Evolutionary conservation across 2,329 filamentous ascomycete genomes (phyloP).

Genomic region (Zymoseptoria ardabiliae): DNA sequence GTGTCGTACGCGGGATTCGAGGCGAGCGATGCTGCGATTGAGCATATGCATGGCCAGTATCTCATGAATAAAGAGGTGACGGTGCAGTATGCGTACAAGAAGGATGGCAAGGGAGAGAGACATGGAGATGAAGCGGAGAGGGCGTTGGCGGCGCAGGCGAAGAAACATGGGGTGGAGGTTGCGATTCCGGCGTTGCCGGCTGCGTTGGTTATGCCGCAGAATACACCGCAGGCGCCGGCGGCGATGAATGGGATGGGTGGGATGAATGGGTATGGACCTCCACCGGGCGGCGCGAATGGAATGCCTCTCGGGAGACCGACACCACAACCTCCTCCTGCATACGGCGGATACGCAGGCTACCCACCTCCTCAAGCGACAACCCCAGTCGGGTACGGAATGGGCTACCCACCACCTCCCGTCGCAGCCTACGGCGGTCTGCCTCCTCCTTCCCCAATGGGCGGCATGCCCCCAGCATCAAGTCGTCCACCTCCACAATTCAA

Average conservation of each 20-base stretch:
- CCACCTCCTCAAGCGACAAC: not conserved
- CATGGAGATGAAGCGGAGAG: slow-evolving; percentile 93
- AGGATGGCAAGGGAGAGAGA: slow-evolving; percentile 93
- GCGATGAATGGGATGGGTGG: slow-evolving; percentile 30
- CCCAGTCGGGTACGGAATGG: not conserved
- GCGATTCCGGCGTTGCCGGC: slow-evolving; percentile 69
- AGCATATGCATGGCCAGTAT: slow-evolving; percentile 92
- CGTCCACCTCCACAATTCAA: slow-evolving; percentile 18
- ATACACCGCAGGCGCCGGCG: slow-evolving; percentile 36
- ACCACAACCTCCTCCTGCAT: slow-evolving; percentile 15
- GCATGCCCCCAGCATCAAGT: slow-evolving; percentile 9
- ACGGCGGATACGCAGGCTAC: slow-evolving; percentile 7
- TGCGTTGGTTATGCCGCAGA: slow-evolving; percentile 53
- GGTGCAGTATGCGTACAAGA: slow-evolving; percentile 98
- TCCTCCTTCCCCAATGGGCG: slow-evolving; percentile 11
- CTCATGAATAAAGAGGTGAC: slow-evolving; percentile 94
- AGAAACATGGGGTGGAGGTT: slow-evolving; percentile 86
- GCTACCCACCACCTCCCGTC: not conserved
- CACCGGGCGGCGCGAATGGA: slow-evolving; percentile 29
- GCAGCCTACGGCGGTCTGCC: slow-evolving; percentile 10
- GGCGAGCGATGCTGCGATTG: slow-evolving; percentile 81
- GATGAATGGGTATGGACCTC: slow-evolving; percentile 24
- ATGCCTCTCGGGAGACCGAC: slow-evolving; percentile 26
- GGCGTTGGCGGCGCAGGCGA: slow-evolving; percentile 82
- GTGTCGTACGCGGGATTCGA: slow-evolving; percentile 91